Evolutionary conservation across 164 flowering plant species (phyloP).

Genomic region (Pachysandra terminalis): DNA sequence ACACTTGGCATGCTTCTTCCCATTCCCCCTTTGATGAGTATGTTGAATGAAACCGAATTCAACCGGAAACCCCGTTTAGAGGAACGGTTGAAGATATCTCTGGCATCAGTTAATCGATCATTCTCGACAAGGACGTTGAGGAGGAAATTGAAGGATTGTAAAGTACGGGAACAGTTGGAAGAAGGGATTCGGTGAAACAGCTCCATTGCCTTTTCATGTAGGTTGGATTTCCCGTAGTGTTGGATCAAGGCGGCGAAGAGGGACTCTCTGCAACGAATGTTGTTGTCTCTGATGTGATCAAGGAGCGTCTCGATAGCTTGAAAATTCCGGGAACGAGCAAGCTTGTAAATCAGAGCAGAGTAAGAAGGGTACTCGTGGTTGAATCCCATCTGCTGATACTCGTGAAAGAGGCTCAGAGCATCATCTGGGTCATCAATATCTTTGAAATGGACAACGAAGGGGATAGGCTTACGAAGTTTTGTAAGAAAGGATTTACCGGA

Average conservation of each 20-base stretch:
- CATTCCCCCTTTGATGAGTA: constrained; percentile 58
- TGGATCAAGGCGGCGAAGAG: constrained; percentile 58
- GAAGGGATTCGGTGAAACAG: constrained; percentile 49
- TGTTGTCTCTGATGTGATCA: constrained; percentile 23
- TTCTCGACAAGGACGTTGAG: constrained; percentile 58
- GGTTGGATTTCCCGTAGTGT: constrained; percentile 58
- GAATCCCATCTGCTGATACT: constrained; percentile 47
- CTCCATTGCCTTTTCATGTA: constrained; percentile 50
- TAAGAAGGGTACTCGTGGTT: constrained; percentile 77
- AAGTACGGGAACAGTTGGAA: constrained; percentile 60
- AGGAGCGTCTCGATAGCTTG: constrained; percentile 49
- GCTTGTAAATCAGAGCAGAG: constrained; percentile 72
- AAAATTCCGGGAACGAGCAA: constrained; percentile 55
- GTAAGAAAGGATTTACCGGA: constrained; percentile 10
- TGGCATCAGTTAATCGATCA: constrained; percentile 39
- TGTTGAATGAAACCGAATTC: constrained; percentile 63
- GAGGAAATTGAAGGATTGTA: constrained; percentile 59
- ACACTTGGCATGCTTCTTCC: constrained; percentile 50
- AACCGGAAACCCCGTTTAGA: constrained; percentile 48
- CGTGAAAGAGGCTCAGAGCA: constrained; percentile 48
- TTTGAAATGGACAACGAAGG: constrained; percentile 54
- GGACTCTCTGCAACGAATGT: constrained; percentile 54
- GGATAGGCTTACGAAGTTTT: constrained; percentile 26
- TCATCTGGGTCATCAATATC: constrained; percentile 40
- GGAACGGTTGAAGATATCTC: constrained; percentile 31